phyloP scores from a whole-genome alignment of 495 filamentous ascomycete genomes.

The Trichoderma erinaceum region DNA sequence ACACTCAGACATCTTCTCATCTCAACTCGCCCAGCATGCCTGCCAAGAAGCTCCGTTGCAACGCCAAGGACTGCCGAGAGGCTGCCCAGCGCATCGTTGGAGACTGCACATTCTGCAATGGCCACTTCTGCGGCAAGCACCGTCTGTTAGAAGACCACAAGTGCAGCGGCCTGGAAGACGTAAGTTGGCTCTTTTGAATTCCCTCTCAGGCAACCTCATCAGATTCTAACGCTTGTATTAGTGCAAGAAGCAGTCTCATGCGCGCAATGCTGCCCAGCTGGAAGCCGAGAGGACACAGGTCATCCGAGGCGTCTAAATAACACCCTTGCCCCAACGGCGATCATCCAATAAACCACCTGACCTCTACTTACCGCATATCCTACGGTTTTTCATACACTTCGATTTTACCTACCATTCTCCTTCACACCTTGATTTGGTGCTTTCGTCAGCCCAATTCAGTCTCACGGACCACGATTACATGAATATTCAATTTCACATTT shows the following conservation, averaged over 20 bases:
- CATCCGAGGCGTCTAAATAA: slow-evolving; percentile 42
- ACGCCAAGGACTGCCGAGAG: slow-evolving; percentile 79
- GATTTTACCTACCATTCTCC: background rate
- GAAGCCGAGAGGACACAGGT: slow-evolving; percentile 76
- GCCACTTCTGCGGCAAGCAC: slow-evolving; percentile 91
- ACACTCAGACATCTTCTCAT: slow-evolving; percentile 18
- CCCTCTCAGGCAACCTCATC: background rate
- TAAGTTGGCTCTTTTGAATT: slow-evolving; percentile 36
- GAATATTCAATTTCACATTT: background rate
- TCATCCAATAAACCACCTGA: slow-evolving; percentile 1
- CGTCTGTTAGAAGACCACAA: slow-evolving; percentile 88
- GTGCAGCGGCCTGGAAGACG: slow-evolving; percentile 87
- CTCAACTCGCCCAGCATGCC: slow-evolving; percentile 46
- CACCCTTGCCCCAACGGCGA: background rate
- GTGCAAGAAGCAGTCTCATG: slow-evolving; percentile 93
- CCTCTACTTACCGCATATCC: slow-evolving; percentile 6
- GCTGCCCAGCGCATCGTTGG: slow-evolving; percentile 86
- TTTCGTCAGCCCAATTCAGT: background rate
- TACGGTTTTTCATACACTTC: background rate
- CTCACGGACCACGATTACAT: slow-evolving; percentile 9
- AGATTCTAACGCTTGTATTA: slow-evolving; percentile 23
- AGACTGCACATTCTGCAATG: slow-evolving; percentile 90
- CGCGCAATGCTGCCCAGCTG: slow-evolving; percentile 84
- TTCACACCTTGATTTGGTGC: background rate
- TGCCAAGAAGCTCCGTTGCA: slow-evolving; percentile 74